These are phyloP conservation scores for Trichoderma erinaceum DNA, from an alignment of 495 filamentous ascomycete genomes.

Conservation along the genomic window DNA sequence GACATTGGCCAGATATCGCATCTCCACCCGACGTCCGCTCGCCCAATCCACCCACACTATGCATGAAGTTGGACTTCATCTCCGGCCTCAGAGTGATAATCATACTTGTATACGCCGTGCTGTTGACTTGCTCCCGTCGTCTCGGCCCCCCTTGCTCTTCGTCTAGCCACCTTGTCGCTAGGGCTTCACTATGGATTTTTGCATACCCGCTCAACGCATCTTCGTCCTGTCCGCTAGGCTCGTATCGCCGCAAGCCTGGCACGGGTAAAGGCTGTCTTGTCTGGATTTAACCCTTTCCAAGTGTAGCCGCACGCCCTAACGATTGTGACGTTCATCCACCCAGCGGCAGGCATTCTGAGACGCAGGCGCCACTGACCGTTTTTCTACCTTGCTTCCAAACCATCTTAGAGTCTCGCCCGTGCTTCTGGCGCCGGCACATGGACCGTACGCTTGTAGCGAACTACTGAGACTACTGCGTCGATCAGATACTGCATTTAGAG, in stretches of 20 bases:
- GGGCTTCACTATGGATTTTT: not conserved
- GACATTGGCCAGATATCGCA: not conserved
- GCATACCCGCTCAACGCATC: not conserved
- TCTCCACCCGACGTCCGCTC: conserved; percentile 1
- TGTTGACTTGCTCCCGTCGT: not conserved
- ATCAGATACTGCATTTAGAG: conserved; percentile 2
- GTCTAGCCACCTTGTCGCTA: conserved; percentile 2
- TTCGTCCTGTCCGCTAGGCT: not conserved
- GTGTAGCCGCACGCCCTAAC: not conserved
- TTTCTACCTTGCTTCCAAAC: not conserved
- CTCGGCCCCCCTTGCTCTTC: not conserved
- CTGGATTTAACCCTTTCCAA: not conserved
- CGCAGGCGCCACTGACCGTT: not conserved
- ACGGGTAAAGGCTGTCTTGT: not conserved
- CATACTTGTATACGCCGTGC: too few relatives aligned
- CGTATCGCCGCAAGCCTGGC: not conserved
- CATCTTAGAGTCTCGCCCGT: not conserved
- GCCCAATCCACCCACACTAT: conserved; percentile 9
- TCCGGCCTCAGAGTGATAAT: not conserved
- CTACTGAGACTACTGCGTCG: not conserved
- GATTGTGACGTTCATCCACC: not conserved
- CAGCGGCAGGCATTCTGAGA: conserved; percentile 9
- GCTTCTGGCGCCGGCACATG: conserved; percentile 7
- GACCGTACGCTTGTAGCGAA: not conserved
- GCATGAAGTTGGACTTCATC: conserved; percentile 8